phyloP scores from a whole-genome alignment of 257 asterid genomes.

The Ajuga chamaepitys region DNA sequence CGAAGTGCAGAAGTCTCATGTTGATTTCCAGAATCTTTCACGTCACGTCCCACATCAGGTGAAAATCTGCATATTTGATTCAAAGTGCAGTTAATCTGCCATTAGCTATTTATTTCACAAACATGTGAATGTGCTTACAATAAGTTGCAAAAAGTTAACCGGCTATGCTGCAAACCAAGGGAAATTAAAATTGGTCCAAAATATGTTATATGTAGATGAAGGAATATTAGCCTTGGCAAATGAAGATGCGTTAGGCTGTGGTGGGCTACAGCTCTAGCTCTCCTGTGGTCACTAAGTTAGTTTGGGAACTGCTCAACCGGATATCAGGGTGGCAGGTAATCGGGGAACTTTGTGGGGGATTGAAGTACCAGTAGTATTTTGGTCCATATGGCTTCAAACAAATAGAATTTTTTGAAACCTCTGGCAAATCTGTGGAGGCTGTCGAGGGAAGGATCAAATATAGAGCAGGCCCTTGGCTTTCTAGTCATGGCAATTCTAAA shows the following conservation, averaged over 20 bases:
- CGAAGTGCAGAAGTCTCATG: constrained; percentile 86
- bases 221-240: not conserved
- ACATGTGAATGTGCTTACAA: constrained; percentile 1
- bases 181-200: not conserved
- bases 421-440: no score
- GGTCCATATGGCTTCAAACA: no score
- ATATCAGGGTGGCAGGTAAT: not conserved
- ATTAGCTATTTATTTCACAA: not conserved
- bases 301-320: not conserved
- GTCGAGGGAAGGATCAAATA: no score
- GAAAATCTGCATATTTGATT: constrained; percentile 48
- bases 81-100: not conserved
- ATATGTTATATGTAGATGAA: not conserved
- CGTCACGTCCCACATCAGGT: constrained; percentile 62
- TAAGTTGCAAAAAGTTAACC: not conserved
- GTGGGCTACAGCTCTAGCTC: not conserved
- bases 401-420: no score
- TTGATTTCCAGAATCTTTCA: constrained; percentile 66
- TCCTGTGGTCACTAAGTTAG: not conserved
- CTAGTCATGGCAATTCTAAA: no score
- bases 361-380: no score
- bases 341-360: no score
- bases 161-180: not conserved
- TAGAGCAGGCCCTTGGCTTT: no score
- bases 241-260: constrained; percentile 1